Percentiles rank a stretch among this genome's conserved stretches.
phyloP scores from a whole-genome alignment of 768 basidiomycete species.

The Xerocomus spinulosus region DNA sequence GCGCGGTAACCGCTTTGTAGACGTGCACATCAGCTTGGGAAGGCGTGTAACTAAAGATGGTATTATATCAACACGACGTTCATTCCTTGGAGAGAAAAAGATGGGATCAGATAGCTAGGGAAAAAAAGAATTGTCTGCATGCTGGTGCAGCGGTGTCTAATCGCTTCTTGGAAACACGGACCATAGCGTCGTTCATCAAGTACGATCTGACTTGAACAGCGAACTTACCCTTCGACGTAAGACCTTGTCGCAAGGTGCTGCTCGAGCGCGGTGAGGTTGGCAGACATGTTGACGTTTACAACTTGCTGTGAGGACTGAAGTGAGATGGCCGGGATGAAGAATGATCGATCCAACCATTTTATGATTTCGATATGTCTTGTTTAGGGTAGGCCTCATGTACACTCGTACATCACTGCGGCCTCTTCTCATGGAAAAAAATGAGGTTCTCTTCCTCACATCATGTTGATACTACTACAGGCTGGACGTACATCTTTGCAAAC shows the following conservation, averaged over 20 bases:
- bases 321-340: conserved; percentile 28
- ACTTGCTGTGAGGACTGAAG: conserved; percentile 1
- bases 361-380: conserved; percentile 16
- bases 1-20: conserved; percentile 74
- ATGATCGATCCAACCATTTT: conserved; percentile 22
- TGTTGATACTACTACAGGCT: not conserved
- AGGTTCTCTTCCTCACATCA: not conserved
- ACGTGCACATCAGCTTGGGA: conserved; percentile 94
- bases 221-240: conserved; percentile 92
- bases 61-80: conserved; percentile 4
- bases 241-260: conserved; percentile 81
- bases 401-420: not conserved
- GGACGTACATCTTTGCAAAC: no score
- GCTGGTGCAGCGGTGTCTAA: conserved; percentile 81
- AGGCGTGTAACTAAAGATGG: conserved; percentile 65
- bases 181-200: conserved; percentile 83
- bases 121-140: conserved; percentile 70
- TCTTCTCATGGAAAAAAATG: not conserved
- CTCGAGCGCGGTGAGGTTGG: conserved; percentile 70
- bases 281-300: conserved; percentile 48
- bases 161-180: conserved; percentile 97
- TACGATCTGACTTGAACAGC: no score
- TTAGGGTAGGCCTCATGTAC: conserved; percentile 30
- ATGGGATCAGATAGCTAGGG: conserved; percentile 69
- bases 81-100: not conserved